Base-by-base conservation (phyloP, 257 asterid species). In the Plantago elongata region DNA sequence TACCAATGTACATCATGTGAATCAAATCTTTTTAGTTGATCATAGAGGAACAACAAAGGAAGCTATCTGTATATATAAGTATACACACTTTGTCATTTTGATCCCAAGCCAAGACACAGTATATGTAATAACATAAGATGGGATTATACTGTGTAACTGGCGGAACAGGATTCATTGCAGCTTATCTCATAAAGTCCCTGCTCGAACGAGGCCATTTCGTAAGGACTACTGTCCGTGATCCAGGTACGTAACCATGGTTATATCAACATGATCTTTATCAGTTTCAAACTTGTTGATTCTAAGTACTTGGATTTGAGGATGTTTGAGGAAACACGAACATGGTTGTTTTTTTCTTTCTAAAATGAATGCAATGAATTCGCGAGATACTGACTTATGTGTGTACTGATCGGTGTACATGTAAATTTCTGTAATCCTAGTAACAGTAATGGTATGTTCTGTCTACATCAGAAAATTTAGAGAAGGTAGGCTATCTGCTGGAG, bases 161-260 rank as follows among this genome's bases (percentile, higher is more conserved):
- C 11, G 97, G 97, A 8, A 84, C 94, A 16, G 99, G 97, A 9
- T 84, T 89, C 63, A 79, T 93, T 60, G 97, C 97, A 30, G 83
- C 92, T 72, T 78, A 89, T 73, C 77, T 93, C 40, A 77, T 93
- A 50, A 89, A 81, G 49, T 72, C 85, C 9, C 81, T 93, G 13
- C 77, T 93, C 4, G 80, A 77, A 60, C 84, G 79, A 57, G 97
- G 97, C 27, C 82, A 87, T 60, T 54, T 13, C 3, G 92, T 93
- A 14, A 79, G 87, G 57, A 80, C 97, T 13, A 93, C 99, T 0
- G 96, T 75, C 0, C 74, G 97, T n/a, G 81, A 93, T 79, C 95
- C 97, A 7, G 94, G 96, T 81, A 61, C 13, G 2, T 7, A 14
- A 50, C 13, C 42, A 5, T 40, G 12, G 38, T 37, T 7, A 9